Percentiles rank a stretch among this genome's conserved stretches.
These are phyloP conservation scores for Paspalum vaginatum DNA, from an alignment of 176 grass and related monocot genomes.

Conservation along the genomic window DNA sequence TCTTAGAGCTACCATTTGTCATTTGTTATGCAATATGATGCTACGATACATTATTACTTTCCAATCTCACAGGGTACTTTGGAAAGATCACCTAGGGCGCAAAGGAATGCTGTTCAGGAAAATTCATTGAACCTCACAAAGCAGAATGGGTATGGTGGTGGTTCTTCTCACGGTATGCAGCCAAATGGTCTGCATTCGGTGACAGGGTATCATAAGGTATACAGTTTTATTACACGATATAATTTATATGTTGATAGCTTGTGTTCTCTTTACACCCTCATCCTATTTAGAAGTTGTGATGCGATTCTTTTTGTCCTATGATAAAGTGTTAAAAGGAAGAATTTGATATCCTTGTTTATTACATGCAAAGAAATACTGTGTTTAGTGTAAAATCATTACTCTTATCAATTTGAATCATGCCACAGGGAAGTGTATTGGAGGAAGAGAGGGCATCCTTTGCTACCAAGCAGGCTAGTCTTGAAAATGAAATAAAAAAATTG, in stretches of 20 bases:
- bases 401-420: conserved; percentile 48
- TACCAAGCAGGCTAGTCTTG: conserved; percentile 54
- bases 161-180: conserved; percentile 51
- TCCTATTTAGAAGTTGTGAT: background rate
- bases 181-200: conserved; percentile 53
- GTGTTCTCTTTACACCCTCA: background rate
- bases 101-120: conserved; percentile 59
- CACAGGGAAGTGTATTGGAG: conserved; percentile 65
- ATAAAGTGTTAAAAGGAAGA: background rate
- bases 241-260: conserved; percentile 22
- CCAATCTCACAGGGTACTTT: conserved; percentile 42
- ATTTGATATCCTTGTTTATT: background rate
- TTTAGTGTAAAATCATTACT: background rate
- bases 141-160: conserved; percentile 57
- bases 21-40: conserved; percentile 3
- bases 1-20: conserved; percentile 19
- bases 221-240: background rate
- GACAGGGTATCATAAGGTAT: conserved; percentile 46
- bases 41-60: conserved; percentile 20
- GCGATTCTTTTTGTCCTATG: conserved; percentile 21
- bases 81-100: conserved; percentile 52
- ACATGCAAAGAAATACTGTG: background rate
- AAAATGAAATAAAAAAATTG: conserved; percentile 82
- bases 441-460: conserved; percentile 48
- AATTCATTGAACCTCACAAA: conserved; percentile 46